phyloP scores from a whole-genome alignment of 306 rosid species.

The Quercus dentata region DNA sequence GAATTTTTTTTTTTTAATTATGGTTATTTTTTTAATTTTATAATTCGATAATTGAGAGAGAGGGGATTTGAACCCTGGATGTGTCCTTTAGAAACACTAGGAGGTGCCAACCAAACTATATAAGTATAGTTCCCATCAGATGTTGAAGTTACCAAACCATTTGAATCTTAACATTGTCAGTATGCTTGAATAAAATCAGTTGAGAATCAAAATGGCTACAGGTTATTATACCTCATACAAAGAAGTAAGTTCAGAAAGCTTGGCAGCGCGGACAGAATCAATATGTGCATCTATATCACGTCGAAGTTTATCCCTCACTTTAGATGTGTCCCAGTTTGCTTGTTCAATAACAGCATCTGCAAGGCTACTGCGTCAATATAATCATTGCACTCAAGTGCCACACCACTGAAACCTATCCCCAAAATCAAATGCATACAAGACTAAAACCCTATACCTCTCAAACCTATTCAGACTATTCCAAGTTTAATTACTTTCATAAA shows the following conservation, averaged over 20 bases:
- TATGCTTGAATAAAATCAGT: constrained; percentile 6
- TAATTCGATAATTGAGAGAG: too few relatives aligned
- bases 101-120: background rate
- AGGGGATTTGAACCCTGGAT: too few relatives aligned
- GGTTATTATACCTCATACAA: constrained; percentile 59
- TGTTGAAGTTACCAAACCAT: background rate
- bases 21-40: too few relatives aligned
- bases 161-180: constrained; percentile 4
- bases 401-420: background rate
- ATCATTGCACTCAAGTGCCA: background rate
- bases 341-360: constrained; percentile 79
- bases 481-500: background rate
- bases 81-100: too few relatives aligned
- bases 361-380: constrained; percentile 30
- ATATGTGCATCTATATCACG: constrained; percentile 86
- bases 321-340: constrained; percentile 82
- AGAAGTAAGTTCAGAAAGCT: constrained; percentile 70
- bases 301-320: constrained; percentile 76
- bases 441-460: background rate
- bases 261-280: constrained; percentile 63
- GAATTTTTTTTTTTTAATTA: too few relatives aligned
- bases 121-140: background rate
- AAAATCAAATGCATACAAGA: background rate
- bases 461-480: constrained; percentile 12
- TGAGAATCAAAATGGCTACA: constrained; percentile 14